Evolutionary conservation across 306 rosid species (phyloP).

Genomic region (Styphnolobium japonicum): DNA sequence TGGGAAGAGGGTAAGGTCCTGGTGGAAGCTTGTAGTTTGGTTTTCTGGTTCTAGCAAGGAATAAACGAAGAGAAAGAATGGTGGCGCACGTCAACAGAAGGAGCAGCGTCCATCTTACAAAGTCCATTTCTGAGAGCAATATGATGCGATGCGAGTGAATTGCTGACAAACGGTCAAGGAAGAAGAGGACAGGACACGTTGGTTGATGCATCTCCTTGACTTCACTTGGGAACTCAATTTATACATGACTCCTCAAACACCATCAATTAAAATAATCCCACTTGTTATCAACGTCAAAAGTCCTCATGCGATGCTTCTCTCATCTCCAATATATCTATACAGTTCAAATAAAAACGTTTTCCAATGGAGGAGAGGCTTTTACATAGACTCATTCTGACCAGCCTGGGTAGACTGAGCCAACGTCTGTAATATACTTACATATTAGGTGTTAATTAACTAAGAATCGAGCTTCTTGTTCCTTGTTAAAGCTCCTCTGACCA

Average conservation of each 20-base stretch:
- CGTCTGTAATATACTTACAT: too few species aligned
- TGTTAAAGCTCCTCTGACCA: too few species aligned
- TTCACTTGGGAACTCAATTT: background rate
- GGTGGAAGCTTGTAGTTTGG: conserved; percentile 20
- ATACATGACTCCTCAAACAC: background rate
- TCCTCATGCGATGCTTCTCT: too few species aligned
- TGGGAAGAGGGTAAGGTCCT: conserved; percentile 20
- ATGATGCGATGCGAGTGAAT: too few species aligned
- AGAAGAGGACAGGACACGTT: background rate
- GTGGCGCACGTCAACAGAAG: background rate
- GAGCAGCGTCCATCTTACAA: background rate
- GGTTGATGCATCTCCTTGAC: background rate
- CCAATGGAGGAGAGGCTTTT: too few species aligned
- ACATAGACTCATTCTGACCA: background rate
- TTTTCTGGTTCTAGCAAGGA: background rate
- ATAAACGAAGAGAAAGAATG: background rate
- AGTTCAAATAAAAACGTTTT: too few species aligned
- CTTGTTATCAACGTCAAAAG: background rate
- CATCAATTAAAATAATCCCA: background rate
- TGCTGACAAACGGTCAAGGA: background rate
- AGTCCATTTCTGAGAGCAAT: background rate
- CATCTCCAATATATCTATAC: too few species aligned
- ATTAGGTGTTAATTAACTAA: too few species aligned
- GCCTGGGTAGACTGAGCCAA: background rate
- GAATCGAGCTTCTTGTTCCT: too few species aligned